phyloP scores from a whole-genome alignment of 768 basidiomycete genomes.

The Asterophora lycoperdoides region DNA sequence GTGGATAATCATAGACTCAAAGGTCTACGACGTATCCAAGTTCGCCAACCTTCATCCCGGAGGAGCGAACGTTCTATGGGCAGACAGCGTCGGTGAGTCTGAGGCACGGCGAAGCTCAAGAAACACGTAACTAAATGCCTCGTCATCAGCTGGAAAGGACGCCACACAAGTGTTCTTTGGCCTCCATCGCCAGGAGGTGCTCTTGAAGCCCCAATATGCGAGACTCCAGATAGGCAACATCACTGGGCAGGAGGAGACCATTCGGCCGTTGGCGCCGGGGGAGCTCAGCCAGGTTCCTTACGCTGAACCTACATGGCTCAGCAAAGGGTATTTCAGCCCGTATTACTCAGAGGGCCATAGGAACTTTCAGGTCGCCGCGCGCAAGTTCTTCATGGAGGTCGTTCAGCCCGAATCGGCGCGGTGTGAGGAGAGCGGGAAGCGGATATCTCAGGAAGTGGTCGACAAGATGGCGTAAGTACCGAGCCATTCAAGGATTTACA shows the following conservation, averaged over 20 bases:
- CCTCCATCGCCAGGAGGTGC: constrained; percentile 79
- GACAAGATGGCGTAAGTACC: constrained; percentile 67
- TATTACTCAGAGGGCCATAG: constrained; percentile 77
- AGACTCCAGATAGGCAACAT: constrained; percentile 66
- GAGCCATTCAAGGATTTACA: background rate
- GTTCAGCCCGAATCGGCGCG: constrained; percentile 68
- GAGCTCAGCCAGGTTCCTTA: constrained; percentile 77
- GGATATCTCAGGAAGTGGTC: constrained; percentile 78
- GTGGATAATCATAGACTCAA: constrained; percentile 82
- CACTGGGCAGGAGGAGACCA: constrained; percentile 49
- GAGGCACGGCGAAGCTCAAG: background rate
- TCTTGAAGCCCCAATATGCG: constrained; percentile 67
- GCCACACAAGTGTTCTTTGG: constrained; percentile 82
- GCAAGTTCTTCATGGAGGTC: constrained; percentile 73
- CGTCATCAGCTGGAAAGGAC: constrained; percentile 60
- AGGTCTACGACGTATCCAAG: constrained; percentile 76
- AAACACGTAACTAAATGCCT: background rate
- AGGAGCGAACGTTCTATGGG: constrained; percentile 69
- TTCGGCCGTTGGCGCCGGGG: constrained; percentile 54
- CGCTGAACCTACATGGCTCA: constrained; percentile 82
- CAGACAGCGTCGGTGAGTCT: constrained; percentile 57
- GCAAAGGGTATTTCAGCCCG: constrained; percentile 60
- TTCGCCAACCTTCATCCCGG: constrained; percentile 86
- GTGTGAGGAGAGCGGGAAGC: constrained; percentile 86
- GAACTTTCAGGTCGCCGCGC: constrained; percentile 68